Evolutionary conservation across 495 filamentous ascomycete species (phyloP), one percentile per base, ranked within the genome.

Genomic region (Aspergillus affinis): DNA sequence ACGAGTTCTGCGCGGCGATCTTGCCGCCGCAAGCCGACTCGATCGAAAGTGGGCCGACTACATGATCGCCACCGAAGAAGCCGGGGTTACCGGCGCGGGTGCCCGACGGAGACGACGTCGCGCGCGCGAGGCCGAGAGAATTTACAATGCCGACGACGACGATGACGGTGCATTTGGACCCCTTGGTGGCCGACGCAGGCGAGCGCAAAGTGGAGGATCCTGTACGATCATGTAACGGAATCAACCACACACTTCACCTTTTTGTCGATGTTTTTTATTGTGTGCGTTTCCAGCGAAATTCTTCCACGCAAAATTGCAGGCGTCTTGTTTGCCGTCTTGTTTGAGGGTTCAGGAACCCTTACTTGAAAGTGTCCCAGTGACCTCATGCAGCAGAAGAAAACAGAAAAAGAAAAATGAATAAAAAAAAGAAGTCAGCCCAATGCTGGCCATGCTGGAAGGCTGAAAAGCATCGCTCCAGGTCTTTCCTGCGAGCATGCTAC

Each of bases 31-130:
- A 2, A 75, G 77, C 36, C 77, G 89, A 13, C 77, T 98, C 20
- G 92, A 97, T 75, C 79, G 84, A 52, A 96, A 92, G 74, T 98
- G 94, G 94, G 91, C 87, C 0, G 89, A 96, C 32, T 93, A 92
- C 63, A 98, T 97, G 94, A 88, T 93, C 74, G 86, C 89, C 6
- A 89, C 82, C 21, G 90, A 97, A 65, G 95, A 97, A 67, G 90
- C 89, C 0, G 90, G 88, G 0, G 83, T 82, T 1, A 83, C 82
- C 5, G 91, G 90, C 3, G 84, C 82, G 0, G 84, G 85, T 1
- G 73, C 78, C 0, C 78, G 92, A 44, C 75, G 93, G 57, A 75
- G 93, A 51, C 78, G 92, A 61, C 78, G 92, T 27, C 81, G 91
- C 54, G 88, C 88, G 6, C 81, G 90, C 29, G 90, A 94, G 69